Conservation (phyloP, 2,329 filamentous ascomycete genomes). For the Penicillium sp. region DNA sequence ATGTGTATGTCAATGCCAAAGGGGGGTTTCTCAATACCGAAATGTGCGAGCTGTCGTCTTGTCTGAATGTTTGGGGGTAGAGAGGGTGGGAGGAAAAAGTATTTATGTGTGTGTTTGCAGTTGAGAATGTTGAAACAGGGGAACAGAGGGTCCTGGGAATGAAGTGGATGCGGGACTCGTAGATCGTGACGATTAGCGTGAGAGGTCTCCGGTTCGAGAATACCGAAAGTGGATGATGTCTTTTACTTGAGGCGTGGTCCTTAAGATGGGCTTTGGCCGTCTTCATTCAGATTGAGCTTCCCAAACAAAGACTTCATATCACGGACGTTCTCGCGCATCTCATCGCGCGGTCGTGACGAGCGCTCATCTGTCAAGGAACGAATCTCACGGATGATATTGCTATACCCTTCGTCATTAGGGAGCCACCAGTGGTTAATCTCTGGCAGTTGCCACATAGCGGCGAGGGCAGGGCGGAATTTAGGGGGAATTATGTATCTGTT, state of each 20-base stretch:
- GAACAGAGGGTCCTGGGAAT: not conserved
- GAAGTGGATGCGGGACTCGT: not conserved
- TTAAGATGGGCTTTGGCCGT: constrained; percentile 29
- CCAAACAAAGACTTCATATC: constrained; percentile 74
- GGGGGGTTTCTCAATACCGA: not conserved
- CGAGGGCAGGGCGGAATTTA: constrained; percentile 71
- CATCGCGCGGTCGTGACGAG: constrained; percentile 55
- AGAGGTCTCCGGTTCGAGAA: not conserved
- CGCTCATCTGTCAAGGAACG: constrained; percentile 79
- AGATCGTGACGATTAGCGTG: not conserved
- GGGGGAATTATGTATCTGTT: constrained; percentile 78
- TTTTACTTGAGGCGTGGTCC: constrained; percentile 6
- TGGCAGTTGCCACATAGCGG: constrained; percentile 69
- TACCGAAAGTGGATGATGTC: not conserved
- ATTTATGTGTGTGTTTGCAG: no score
- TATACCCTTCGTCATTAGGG: constrained; percentile 74
- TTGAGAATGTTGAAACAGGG: not conserved
- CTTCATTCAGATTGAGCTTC: constrained; percentile 56
- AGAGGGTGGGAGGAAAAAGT: no score
- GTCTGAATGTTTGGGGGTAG: not conserved
- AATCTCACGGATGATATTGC: constrained; percentile 70
- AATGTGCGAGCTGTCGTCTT: not conserved
- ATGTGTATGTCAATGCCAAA: not conserved
- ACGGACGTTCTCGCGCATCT: constrained; percentile 62
- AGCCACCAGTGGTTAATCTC: constrained; percentile 85